Evolutionary conservation across 2,329 filamentous ascomycete genomes (phyloP).

Genomic region (Sporothrix mexicana): DNA sequence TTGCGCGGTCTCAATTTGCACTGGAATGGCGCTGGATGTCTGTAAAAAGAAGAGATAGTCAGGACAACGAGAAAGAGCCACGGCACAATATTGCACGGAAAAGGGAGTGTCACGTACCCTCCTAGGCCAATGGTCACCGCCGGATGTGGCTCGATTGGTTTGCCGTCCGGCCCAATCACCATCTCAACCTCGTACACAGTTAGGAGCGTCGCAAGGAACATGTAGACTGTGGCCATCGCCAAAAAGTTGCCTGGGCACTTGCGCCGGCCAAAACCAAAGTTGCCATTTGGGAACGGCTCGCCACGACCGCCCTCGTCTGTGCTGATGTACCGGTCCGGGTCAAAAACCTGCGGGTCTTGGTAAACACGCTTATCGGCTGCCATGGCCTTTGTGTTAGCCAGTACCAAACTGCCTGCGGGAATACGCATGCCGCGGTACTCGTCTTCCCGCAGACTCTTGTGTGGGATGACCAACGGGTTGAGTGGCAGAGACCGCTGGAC

Average conservation of each 20-base stretch:
- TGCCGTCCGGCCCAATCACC: constrained; percentile 37
- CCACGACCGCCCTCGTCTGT: constrained; percentile 40
- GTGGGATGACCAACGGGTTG: constrained; percentile 59
- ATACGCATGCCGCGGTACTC: constrained; percentile 63
- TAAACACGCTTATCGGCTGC: constrained; percentile 51
- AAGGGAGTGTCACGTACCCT: constrained; percentile 32
- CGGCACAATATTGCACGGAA: background rate
- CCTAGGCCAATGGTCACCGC: constrained; percentile 39
- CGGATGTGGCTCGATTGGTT: constrained; percentile 37
- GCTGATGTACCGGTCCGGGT: constrained; percentile 52
- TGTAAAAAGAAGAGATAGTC: constrained; percentile 9
- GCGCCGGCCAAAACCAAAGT: constrained; percentile 60
- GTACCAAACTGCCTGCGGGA: constrained; percentile 57
- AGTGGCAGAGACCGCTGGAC: constrained; percentile 53
- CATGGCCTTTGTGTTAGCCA: constrained; percentile 54
- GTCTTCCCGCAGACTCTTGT: constrained; percentile 60
- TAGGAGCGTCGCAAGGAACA: constrained; percentile 49
- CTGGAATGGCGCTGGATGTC: constrained; percentile 38
- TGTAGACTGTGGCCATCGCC: constrained; percentile 53
- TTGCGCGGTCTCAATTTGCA: constrained; percentile 35
- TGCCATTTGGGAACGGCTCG: constrained; percentile 54
- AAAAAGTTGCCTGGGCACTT: constrained; percentile 58
- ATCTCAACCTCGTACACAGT: constrained; percentile 40
- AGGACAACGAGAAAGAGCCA: background rate
- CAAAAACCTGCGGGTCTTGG: constrained; percentile 50